A percentile compares a stretch with the other conserved stretches of the same genome.
Conservation (phyloP, 2,329 filamentous ascomycete species). For the Coniosporium tulheliwenetii region DNA sequence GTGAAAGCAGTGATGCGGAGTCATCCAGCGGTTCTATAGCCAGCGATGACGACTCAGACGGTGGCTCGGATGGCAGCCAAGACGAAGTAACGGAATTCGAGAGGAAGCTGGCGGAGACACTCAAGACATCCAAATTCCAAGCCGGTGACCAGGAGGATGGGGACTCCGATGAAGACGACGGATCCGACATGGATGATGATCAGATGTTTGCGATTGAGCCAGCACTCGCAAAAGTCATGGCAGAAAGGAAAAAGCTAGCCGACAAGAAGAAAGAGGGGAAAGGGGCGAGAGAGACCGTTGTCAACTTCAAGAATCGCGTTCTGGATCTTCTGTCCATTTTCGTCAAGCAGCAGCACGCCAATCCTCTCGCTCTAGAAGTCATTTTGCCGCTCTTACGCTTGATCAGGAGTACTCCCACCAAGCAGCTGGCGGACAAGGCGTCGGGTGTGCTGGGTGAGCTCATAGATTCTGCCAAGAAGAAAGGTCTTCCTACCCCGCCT, state of each 20-base stretch:
- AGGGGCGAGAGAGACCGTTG: slow-evolving; percentile 73
- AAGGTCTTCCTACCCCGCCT: slow-evolving; percentile 26
- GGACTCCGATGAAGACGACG: slow-evolving; percentile 43
- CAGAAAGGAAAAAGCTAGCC: slow-evolving; percentile 49
- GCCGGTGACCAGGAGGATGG: slow-evolving; percentile 41
- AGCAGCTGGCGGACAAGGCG: slow-evolving; percentile 59
- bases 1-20: slow-evolving; percentile 3
- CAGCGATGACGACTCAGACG: slow-evolving; percentile 23
- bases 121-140: slow-evolving; percentile 47
- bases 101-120: slow-evolving; percentile 59
- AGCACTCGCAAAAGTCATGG: slow-evolving; percentile 74
- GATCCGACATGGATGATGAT: slow-evolving; percentile 81
- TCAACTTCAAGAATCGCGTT: slow-evolving; percentile 90
- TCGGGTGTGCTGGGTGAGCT: slow-evolving; percentile 57
- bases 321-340: slow-evolving; percentile 79
- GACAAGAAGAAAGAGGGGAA: slow-evolving; percentile 73
- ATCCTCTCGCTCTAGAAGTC: slow-evolving; percentile 50
- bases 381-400: slow-evolving; percentile 64
- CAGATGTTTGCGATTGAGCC: slow-evolving; percentile 85
- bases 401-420: slow-evolving; percentile 60
- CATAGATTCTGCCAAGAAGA: slow-evolving; percentile 42
- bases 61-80: slow-evolving; percentile 24
- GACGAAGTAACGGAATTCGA: slow-evolving; percentile 49
- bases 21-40: background rate
- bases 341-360: slow-evolving; percentile 60